A percentile compares a stretch with the other conserved stretches of the same genome.
These are phyloP conservation scores for Gastrodia elata DNA, from an alignment of 106 monocot genomes.

Conservation along the genomic window DNA sequence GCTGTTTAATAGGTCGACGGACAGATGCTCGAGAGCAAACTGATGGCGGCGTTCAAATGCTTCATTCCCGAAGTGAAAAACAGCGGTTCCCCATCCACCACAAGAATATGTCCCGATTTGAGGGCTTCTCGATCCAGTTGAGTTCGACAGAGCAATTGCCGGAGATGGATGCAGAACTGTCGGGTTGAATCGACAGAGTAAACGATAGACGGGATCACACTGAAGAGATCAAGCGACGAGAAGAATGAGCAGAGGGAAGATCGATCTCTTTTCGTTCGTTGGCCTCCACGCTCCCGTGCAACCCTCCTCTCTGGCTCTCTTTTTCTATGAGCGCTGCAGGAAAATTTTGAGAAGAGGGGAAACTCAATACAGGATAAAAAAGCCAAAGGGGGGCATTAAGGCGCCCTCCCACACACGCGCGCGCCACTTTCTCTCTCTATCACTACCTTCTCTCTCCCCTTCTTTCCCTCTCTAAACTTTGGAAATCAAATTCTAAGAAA, in stretches of 20 bases:
- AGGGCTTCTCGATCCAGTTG: background rate
- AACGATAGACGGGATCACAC: background rate
- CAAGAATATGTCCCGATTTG: background rate
- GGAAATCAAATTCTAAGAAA: too few relatives aligned
- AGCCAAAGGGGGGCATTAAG: too few relatives aligned
- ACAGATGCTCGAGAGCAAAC: background rate
- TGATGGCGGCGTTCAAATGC: background rate
- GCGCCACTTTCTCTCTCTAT: too few relatives aligned
- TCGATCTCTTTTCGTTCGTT: background rate
- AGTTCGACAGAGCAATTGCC: background rate
- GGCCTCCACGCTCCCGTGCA: background rate
- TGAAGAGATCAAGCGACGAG: background rate
- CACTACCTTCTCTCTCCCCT: too few relatives aligned
- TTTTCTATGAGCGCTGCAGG: background rate
- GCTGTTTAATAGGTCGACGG: constrained; percentile 9
- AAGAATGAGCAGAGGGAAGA: constrained; percentile 1
- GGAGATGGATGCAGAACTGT: constrained; percentile 7
- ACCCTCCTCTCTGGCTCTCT: background rate
- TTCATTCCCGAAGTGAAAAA: background rate
- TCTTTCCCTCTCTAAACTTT: too few relatives aligned
- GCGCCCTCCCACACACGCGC: too few relatives aligned
- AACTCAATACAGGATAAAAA: background rate
- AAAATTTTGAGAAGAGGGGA: background rate
- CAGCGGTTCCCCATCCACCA: background rate
- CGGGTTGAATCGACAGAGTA: background rate